Evolutionary conservation across 108 stramenopile genomes (phyloP).

Genomic region (Parietichytrium sp.): DNA sequence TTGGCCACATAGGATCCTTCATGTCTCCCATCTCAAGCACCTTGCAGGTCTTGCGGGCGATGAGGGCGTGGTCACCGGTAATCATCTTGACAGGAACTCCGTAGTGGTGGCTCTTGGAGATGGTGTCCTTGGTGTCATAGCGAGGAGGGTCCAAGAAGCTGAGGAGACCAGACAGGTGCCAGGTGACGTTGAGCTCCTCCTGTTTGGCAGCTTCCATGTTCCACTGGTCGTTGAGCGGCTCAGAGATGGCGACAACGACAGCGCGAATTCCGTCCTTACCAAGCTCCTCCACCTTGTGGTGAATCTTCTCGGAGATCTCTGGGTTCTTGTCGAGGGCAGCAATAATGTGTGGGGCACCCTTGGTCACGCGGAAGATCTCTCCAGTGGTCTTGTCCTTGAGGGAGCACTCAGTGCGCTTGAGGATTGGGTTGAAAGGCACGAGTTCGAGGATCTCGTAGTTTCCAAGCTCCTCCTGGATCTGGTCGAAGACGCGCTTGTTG

Average conservation of each 20-base stretch:
- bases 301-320: background rate
- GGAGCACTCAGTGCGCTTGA: slow-evolving; percentile 72
- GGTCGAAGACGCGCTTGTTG: slow-evolving; percentile 48
- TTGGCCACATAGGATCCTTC: background rate
- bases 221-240: background rate
- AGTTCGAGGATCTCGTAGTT: slow-evolving; percentile 50
- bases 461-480: slow-evolving; percentile 41
- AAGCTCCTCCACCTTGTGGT: slow-evolving; percentile 49
- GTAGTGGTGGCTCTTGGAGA: slow-evolving; percentile 54
- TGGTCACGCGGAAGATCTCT: slow-evolving; percentile 63
- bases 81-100: slow-evolving; percentile 81
- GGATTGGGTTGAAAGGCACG: slow-evolving; percentile 73
- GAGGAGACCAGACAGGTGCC: slow-evolving; percentile 70
- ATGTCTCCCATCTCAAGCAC: slow-evolving; percentile 63
- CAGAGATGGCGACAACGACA: slow-evolving; percentile 63
- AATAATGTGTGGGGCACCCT: slow-evolving; percentile 75
- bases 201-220: background rate
- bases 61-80: slow-evolving; percentile 76
- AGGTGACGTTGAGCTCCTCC: too few species aligned
- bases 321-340: slow-evolving; percentile 53
- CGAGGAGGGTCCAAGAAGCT: slow-evolving; percentile 80
- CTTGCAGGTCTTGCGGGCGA: slow-evolving; percentile 71
- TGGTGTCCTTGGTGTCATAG: slow-evolving; percentile 71
- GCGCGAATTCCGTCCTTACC: slow-evolving; percentile 70
- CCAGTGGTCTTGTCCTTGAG: slow-evolving; percentile 54